phyloP scores from a whole-genome alignment of 768 basidiomycete genomes.

The Russula olivacea region DNA sequence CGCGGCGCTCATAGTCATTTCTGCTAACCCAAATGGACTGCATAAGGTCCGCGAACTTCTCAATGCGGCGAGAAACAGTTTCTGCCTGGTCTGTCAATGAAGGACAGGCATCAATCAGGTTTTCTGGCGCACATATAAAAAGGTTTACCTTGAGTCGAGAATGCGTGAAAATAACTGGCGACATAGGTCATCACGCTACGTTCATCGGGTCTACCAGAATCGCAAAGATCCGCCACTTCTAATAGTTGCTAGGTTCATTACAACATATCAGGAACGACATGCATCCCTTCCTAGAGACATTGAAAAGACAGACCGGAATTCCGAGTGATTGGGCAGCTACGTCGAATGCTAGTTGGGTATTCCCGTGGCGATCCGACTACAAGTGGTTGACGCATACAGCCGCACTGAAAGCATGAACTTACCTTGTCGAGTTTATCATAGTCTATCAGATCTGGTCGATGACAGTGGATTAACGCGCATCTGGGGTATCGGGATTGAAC shows the following conservation, averaged over 20 bases:
- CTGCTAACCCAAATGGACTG: constrained; percentile 81
- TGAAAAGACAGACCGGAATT: constrained; percentile 61
- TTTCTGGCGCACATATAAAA: background rate
- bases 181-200: constrained; percentile 98
- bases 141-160: constrained; percentile 85
- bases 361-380: constrained; percentile 71
- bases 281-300: background rate
- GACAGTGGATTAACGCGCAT: constrained; percentile 95
- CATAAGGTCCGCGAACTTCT: constrained; percentile 95
- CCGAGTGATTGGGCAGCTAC: constrained; percentile 83
- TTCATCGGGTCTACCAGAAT: constrained; percentile 84
- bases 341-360: constrained; percentile 82
- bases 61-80: constrained; percentile 87
- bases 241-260: constrained; percentile 65
- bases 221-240: constrained; percentile 94
- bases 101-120: background rate
- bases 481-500: constrained; percentile 38
- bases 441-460: constrained; percentile 92
- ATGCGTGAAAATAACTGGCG: constrained; percentile 96
- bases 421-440: constrained; percentile 85
- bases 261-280: constrained; percentile 17
- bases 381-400: constrained; percentile 2
- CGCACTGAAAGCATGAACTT: constrained; percentile 9
- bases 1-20: constrained; percentile 91
- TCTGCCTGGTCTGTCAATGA: constrained; percentile 76